Percentiles rank a stretch among this genome's conserved stretches.
Conservation (phyloP, 306 rosid species). For the Prosopis cineraria region DNA sequence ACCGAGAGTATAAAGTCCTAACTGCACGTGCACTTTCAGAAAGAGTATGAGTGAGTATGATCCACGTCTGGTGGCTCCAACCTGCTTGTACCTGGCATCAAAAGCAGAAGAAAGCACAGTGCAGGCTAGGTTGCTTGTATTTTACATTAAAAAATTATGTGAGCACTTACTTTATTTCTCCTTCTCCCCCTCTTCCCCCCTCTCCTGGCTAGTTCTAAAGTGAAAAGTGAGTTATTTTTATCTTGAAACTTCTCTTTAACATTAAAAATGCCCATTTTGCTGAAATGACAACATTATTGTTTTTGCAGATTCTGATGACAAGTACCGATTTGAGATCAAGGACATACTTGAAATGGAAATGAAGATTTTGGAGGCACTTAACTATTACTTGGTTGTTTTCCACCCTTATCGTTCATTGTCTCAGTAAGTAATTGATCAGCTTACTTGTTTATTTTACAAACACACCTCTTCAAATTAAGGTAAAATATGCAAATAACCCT, state of each 20-base stretch:
- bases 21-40: constrained; percentile 45
- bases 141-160: constrained; percentile 67
- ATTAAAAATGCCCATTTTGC: constrained; percentile 20
- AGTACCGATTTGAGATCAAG: constrained; percentile 80
- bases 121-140: constrained; percentile 79
- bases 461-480: not conserved
- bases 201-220: constrained; percentile 16
- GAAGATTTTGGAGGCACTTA: constrained; percentile 93
- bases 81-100: constrained; percentile 86
- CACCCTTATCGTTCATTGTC: constrained; percentile 92
- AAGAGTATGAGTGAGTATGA: constrained; percentile 88
- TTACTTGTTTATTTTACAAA: constrained; percentile 25
- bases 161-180: too few species aligned
- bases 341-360: constrained; percentile 99
- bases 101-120: constrained; percentile 97
- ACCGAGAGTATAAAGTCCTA: constrained; percentile 2
- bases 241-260: constrained; percentile 15
- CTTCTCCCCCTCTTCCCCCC: not conserved
- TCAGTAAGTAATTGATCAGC: constrained; percentile 62
- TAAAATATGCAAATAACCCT: not conserved
- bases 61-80: constrained; percentile 91
- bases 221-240: constrained; percentile 32
- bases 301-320: constrained; percentile 77
- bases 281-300: constrained; percentile 30
- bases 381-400: constrained; percentile 89